Conservation (phyloP, 176 grass and related monocot genomes). For the Rhynchospora pubera region DNA sequence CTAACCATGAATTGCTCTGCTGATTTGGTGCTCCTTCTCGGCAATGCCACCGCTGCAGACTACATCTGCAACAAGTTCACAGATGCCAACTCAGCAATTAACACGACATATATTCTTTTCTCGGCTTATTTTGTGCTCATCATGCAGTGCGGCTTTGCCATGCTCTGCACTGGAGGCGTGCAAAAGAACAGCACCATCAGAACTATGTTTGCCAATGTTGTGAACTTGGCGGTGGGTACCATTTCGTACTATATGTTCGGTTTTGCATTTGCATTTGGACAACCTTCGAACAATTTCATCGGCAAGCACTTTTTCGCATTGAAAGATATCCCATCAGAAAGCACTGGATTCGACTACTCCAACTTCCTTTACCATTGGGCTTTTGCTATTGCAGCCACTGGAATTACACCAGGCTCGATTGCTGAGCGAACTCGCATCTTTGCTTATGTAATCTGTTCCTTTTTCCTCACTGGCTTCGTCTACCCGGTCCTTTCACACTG, state of each 20-base stretch:
- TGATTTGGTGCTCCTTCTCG: conserved; percentile 17
- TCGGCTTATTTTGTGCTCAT: conserved; percentile 35
- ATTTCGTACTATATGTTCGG: conserved; percentile 39
- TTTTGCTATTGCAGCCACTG: conserved; percentile 31
- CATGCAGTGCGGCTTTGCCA: conserved; percentile 41
- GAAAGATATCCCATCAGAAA: conserved; percentile 8
- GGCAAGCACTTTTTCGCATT: conserved; percentile 33
- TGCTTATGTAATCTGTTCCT: conserved; percentile 32
- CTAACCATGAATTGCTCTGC: conserved; percentile 3
- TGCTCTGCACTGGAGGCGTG: conserved; percentile 35
- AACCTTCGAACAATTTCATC: conserved; percentile 32
- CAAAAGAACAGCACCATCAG: conserved; percentile 29
- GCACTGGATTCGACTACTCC: conserved; percentile 25
- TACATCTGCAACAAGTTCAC: conserved; percentile 34
- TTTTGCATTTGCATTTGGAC: conserved; percentile 32
- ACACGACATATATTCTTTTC: conserved; percentile 40
- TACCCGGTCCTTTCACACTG: conserved; percentile 37
- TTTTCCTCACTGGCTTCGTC: conserved; percentile 40
- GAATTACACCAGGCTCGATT: conserved; percentile 43
- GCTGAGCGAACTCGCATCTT: conserved; percentile 33
- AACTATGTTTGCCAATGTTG: conserved; percentile 37
- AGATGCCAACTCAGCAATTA: conserved; percentile 24
- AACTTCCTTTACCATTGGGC: conserved; percentile 38
- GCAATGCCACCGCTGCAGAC: conserved; percentile 13
- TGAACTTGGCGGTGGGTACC: conserved; percentile 21